A percentile compares a stretch with the other conserved stretches of the same genome.
Evolutionary conservation across 306 rosid genomes (phyloP).

Genomic region (Boehmeria nivea): DNA sequence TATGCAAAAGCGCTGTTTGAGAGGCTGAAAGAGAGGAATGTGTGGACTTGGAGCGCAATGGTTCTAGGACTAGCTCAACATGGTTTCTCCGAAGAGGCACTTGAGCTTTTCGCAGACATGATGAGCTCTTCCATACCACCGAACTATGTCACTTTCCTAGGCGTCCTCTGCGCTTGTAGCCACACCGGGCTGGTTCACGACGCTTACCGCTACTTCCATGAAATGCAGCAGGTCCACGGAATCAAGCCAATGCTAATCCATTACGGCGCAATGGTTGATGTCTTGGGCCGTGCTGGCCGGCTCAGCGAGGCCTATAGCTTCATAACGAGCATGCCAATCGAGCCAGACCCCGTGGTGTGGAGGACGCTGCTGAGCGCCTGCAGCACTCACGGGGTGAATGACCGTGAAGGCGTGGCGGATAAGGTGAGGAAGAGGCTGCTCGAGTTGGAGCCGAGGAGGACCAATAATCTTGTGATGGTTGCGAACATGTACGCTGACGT

Average conservation of each 20-base stretch:
- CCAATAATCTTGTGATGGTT: slow-evolving; percentile 70
- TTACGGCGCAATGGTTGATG: slow-evolving; percentile 83
- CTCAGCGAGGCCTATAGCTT: slow-evolving; percentile 65
- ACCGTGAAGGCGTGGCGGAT: slow-evolving; percentile 41
- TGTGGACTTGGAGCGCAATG: slow-evolving; percentile 98
- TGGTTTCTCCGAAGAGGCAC: slow-evolving; percentile 71
- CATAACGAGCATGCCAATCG: slow-evolving; percentile 53
- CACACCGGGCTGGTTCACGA: slow-evolving; percentile 70
- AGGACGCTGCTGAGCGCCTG: slow-evolving; percentile 82
- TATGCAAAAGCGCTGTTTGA: slow-evolving; percentile 55
- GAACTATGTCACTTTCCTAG: slow-evolving; percentile 74
- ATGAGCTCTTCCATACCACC: slow-evolving; percentile 40
- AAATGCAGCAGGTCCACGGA: slow-evolving; percentile 59
- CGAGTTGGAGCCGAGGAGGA: slow-evolving; percentile 68
- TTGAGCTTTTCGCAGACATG: slow-evolving; percentile 48
- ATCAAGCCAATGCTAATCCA: slow-evolving; percentile 70
- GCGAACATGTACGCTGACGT: slow-evolving; percentile 78
- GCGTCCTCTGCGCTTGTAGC: slow-evolving; percentile 87
- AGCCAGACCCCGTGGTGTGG: slow-evolving; percentile 68
- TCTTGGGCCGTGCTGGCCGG: slow-evolving; percentile 65
- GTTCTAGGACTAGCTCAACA: slow-evolving; percentile 82
- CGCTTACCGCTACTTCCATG: slow-evolving; percentile 51
- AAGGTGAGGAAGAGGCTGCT: slow-evolving; percentile 62
- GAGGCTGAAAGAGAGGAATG: slow-evolving; percentile 56
- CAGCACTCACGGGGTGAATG: slow-evolving; percentile 39